Evolutionary conservation across 768 basidiomycete species (phyloP).

Genomic region (Russula compacta): DNA sequence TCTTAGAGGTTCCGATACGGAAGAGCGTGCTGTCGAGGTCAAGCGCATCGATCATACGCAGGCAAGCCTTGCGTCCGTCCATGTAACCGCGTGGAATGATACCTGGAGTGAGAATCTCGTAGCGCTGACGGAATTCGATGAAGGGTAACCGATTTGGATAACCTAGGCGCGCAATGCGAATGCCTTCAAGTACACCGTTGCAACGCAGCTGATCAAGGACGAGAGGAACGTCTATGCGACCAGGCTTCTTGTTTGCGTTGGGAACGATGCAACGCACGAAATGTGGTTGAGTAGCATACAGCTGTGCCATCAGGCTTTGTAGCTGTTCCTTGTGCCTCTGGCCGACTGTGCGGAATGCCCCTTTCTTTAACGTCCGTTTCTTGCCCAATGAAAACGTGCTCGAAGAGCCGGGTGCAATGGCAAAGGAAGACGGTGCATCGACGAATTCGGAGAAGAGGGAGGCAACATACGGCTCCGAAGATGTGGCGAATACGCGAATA

Average conservation of each 20-base stretch:
- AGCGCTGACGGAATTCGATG: constrained; percentile 93
- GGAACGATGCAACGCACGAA: constrained; percentile 98
- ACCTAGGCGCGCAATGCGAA: constrained; percentile 92
- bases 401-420: constrained; percentile 32
- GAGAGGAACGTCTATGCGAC: constrained; percentile 84
- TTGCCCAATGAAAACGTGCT: constrained; percentile 42
- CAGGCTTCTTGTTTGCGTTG: constrained; percentile 84
- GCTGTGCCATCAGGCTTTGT: constrained; percentile 79
- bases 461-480: constrained; percentile 75
- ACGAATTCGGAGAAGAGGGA: constrained; percentile 76
- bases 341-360: constrained; percentile 91
- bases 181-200: constrained; percentile 98
- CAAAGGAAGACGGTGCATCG: constrained; percentile 33
- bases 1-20: constrained; percentile 93
- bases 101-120: constrained; percentile 90
- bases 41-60: constrained; percentile 81
- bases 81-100: constrained; percentile 93
- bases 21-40: constrained; percentile 79
- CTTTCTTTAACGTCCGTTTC: constrained; percentile 80
- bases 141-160: constrained; percentile 97
- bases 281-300: constrained; percentile 92
- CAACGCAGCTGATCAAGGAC: constrained; percentile 95
- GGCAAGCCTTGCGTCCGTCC: constrained; percentile 92
- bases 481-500: constrained; percentile 76
- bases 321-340: constrained; percentile 97